Percentiles rank a stretch among this genome's conserved stretches.
phyloP scores from a whole-genome alignment of 352 stramenopile species.

The Globisporangium nodosum region DNA sequence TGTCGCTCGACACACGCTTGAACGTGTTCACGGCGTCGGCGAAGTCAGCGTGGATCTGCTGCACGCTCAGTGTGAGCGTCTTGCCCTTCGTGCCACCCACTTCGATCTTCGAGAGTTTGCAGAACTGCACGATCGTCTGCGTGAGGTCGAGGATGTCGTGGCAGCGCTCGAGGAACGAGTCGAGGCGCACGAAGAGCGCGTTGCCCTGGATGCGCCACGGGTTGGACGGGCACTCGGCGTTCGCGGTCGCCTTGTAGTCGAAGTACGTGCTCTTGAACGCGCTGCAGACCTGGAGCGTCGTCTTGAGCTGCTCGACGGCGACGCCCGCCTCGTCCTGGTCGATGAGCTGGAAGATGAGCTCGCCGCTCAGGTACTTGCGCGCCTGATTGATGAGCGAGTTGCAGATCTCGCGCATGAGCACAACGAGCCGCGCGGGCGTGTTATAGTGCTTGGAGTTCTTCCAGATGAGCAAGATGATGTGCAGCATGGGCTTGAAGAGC shows the following conservation, averaged over 20 bases:
- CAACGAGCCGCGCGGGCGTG: conserved; percentile 92
- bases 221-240: conserved; percentile 96
- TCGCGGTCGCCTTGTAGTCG: conserved; percentile 96
- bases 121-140: conserved; percentile 98
- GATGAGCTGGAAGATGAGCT: conserved; percentile 96
- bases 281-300: conserved; percentile 90
- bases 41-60: conserved; percentile 97
- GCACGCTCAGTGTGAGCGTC: conserved; percentile 89
- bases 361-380: conserved; percentile 90
- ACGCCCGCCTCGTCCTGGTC: conserved; percentile 94
- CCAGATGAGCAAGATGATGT: conserved; percentile 98
- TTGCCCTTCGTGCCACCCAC: conserved; percentile 97
- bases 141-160: conserved; percentile 97
- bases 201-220: conserved; percentile 98
- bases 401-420: conserved; percentile 97
- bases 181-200: conserved; percentile 95
- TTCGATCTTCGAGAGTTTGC: conserved; percentile 96
- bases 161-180: conserved; percentile 96
- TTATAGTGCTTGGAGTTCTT: conserved; percentile 99
- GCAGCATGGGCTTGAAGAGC: conserved; percentile 98
- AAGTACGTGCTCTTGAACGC: conserved; percentile 98
- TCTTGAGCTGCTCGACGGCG: conserved; percentile 94
- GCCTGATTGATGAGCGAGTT: conserved; percentile 95
- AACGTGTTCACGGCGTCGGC: conserved; percentile 91
- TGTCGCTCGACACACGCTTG: conserved; percentile 95